Evolutionary conservation across 805 yeast genomes (phyloP), one percentile per base, ranked within the genome.

Genomic region (Metahyphopichia silvanorum): DNA sequence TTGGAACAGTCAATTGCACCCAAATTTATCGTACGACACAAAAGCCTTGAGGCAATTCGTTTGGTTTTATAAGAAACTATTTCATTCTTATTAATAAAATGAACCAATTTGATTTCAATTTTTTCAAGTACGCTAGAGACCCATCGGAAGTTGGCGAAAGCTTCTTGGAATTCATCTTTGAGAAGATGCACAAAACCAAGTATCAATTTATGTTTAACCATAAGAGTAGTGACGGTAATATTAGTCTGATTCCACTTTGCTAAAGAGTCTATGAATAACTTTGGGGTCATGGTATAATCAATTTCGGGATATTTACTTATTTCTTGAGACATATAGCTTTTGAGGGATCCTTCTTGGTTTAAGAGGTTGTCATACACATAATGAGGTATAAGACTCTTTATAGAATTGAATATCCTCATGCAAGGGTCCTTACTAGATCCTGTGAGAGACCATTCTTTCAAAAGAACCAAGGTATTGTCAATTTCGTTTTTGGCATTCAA

Each of bases 131-230:
- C 46, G 17, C 35, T 26, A 10, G 40, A 19, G 4, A 39, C 30
- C 60, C 60, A 54, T 2, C 32, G 26, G 27, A 53, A 52, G 11
- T 32, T 34, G 5, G 27, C 17, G 2, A 42, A 15, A 4, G 59
- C 51, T 23, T 26, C 37, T 1, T 13, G 17, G 33, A 47, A 54
- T 11, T 51, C 34, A 15, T 43, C 31, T 5, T 39, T 29, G 19
- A 42, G 32, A 25, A 31, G 43, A n/a, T 34, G 13, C 3, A 51
- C 13, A 16, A 42, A 47, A 2, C 51, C 63, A n/a, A 27, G 8
- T 6, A 52, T 37, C 5, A 46, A 27, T 24, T 47, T 47, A 20
- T 37, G 39, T 27, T 42, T 51, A 6, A 51, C 33, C 3, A 50
- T 20, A 29, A 32, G 20, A 5, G 20, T 14, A 2, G 35, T 16